phyloP scores from a whole-genome alignment of 345 rosid genomes.

The Arabis alpina region DNA sequence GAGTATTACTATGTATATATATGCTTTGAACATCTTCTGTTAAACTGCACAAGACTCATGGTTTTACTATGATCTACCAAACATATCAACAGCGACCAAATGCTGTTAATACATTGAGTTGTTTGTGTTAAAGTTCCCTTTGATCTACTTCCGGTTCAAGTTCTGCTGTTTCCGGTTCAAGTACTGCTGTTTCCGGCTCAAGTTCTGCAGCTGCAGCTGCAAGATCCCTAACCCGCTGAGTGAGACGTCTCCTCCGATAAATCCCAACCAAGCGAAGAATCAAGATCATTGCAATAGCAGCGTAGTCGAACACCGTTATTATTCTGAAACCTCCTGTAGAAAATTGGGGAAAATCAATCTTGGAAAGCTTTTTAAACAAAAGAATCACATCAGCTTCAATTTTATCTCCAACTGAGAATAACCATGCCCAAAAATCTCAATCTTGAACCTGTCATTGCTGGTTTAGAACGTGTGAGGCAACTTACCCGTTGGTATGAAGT shows the following conservation, averaged over 20 bases:
- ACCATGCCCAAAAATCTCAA: not conserved
- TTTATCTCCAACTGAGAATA: not conserved
- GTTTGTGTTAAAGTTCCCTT: not conserved
- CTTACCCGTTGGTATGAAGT: constrained; percentile 76
- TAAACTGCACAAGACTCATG: constrained; percentile 31
- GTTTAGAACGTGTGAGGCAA: constrained; percentile 10
- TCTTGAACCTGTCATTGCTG: constrained; percentile 14
- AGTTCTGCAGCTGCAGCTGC: constrained; percentile 56
- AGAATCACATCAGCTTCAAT: constrained; percentile 6
- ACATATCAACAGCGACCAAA: constrained; percentile 38
- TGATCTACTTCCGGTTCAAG: constrained; percentile 33
- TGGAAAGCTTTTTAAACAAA: not conserved
- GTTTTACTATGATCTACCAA: constrained; percentile 33
- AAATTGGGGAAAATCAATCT: constrained; percentile 1
- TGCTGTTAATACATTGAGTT: constrained; percentile 7
- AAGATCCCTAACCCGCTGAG: constrained; percentile 62
- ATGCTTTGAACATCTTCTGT: not conserved
- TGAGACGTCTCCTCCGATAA: constrained; percentile 55
- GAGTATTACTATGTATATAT: too few relatives aligned
- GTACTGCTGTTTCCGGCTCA: constrained; percentile 42
- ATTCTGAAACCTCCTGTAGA: constrained; percentile 61
- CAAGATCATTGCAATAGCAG: constrained; percentile 56
- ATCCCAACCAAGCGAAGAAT: constrained; percentile 67
- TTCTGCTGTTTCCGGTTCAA: too few relatives aligned
- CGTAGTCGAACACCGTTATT: constrained; percentile 61